Conservation (phyloP, 805 yeast genomes). For the Starmerella vitae region DNA sequence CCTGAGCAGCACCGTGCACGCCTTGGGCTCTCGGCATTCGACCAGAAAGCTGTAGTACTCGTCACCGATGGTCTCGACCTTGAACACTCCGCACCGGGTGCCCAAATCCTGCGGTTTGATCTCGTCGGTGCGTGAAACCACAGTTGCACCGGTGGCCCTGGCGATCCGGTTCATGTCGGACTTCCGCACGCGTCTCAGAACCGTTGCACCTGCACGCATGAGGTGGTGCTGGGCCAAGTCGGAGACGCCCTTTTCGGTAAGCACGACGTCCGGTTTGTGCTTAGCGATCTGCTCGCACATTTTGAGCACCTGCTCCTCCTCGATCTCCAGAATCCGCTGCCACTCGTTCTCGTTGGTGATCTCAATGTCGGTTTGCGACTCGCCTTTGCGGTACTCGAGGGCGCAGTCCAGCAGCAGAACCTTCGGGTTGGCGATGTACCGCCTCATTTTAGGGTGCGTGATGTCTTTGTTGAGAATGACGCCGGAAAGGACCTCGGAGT, state of each 20-base stretch:
- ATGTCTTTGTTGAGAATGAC: slow-evolving; percentile 90
- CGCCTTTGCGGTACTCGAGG: slow-evolving; percentile 96
- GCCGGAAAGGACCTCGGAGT: slow-evolving; percentile 78
- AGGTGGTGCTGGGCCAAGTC: slow-evolving; percentile 95
- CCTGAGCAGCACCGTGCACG: slow-evolving; percentile 83
- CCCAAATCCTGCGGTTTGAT: slow-evolving; percentile 85
- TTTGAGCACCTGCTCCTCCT: slow-evolving; percentile 87
- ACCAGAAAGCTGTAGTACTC: slow-evolving; percentile 84
- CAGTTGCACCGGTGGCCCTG: slow-evolving; percentile 94
- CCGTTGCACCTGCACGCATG: slow-evolving; percentile 84
- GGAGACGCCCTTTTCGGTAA: slow-evolving; percentile 96
- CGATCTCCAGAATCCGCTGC: slow-evolving; percentile 88
- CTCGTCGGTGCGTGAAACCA: slow-evolving; percentile 91
- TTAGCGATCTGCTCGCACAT: slow-evolving; percentile 75
- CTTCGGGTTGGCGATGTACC: slow-evolving; percentile 78
- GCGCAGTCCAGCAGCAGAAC: slow-evolving; percentile 89
- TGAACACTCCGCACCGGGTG: slow-evolving; percentile 74
- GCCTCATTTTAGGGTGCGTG: slow-evolving; percentile 96
- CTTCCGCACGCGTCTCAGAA: slow-evolving; percentile 85
- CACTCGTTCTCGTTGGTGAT: slow-evolving; percentile 93
- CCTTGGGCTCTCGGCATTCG: slow-evolving; percentile 72
- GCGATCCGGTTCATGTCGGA: slow-evolving; percentile 94
- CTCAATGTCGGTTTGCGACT: slow-evolving; percentile 95
- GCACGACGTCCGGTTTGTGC: slow-evolving; percentile 83
- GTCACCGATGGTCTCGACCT: slow-evolving; percentile 91